phyloP scores from a whole-genome alignment of 2,329 filamentous ascomycete genomes.

The Nectriaceae sp. region DNA sequence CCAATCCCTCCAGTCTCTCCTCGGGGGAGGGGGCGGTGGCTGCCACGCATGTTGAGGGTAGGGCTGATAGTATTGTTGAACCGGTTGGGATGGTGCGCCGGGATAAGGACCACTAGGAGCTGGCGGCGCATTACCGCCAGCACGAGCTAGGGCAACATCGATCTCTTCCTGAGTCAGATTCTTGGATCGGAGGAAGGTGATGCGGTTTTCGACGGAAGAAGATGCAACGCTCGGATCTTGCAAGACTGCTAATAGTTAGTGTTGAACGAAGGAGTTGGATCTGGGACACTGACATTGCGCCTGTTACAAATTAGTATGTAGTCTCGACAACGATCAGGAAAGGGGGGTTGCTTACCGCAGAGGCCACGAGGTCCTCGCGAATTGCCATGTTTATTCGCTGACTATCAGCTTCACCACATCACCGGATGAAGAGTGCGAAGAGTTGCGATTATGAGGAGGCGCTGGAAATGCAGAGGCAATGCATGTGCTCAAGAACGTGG shows the following conservation, averaged over 20 bases:
- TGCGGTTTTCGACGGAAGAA: conserved; percentile 87
- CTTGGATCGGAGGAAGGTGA: conserved; percentile 93
- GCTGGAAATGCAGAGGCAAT: conserved; percentile 21
- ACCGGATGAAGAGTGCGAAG: conserved; percentile 12
- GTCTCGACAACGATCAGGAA: conserved; percentile 6
- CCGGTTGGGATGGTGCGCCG: conserved; percentile 44
- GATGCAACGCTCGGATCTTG: conserved; percentile 90
- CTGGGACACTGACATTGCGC: conserved; percentile 43
- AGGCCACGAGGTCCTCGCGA: conserved; percentile 88
- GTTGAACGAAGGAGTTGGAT: neutral
- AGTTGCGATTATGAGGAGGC: conserved; percentile 13
- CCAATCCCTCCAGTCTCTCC: conserved; percentile 96
- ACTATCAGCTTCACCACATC: conserved; percentile 26
- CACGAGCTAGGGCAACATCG: conserved; percentile 77
- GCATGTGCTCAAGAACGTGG: conserved; percentile 31
- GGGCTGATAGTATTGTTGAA: conserved; percentile 49
- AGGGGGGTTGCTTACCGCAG: conserved; percentile 59
- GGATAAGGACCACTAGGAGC: conserved; percentile 42
- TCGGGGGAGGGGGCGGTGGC: conserved; percentile 62
- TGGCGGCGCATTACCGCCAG: conserved; percentile 58
- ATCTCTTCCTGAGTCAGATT: conserved; percentile 97
- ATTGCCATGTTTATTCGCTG: conserved; percentile 65
- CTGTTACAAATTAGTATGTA: conserved; percentile 26
- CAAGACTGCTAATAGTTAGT: conserved; percentile 63
- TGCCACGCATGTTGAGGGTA: conserved; percentile 60